Evolutionary conservation across 371 early-diverging fungal genomes (phyloP).

Genomic region (Cokeromyces recurvatus): DNA sequence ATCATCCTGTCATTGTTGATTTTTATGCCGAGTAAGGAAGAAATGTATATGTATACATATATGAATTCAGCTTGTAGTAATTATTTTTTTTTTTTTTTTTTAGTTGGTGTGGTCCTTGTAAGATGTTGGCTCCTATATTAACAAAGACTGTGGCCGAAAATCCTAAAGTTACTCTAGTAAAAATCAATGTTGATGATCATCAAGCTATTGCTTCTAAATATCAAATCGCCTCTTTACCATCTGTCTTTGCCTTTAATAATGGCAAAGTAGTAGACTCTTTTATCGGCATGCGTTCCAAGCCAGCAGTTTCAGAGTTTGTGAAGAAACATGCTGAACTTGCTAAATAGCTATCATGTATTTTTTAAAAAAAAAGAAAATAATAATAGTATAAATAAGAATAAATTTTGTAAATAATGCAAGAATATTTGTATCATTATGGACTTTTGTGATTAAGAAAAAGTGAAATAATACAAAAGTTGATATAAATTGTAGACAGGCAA

Average conservation of each 20-base stretch:
- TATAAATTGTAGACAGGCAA: too few relatives aligned
- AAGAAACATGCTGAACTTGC: conserved; percentile 39
- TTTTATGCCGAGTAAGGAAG: conserved; percentile 68
- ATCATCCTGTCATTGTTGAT: conserved; percentile 73
- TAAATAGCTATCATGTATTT: too few relatives aligned
- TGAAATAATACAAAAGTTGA: too few relatives aligned
- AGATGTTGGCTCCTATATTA: conserved; percentile 65
- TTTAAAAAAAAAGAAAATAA: too few relatives aligned
- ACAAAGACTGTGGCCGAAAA: conserved; percentile 55
- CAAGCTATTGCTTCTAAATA: conserved; percentile 56
- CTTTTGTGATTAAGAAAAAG: too few relatives aligned
- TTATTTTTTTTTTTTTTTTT: too few relatives aligned
- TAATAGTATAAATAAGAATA: too few relatives aligned
- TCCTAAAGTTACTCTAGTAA: conserved; percentile 65
- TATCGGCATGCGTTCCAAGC: conserved; percentile 55
- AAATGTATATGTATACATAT: too few relatives aligned
- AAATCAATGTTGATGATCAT: conserved; percentile 67
- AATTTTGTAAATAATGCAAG: too few relatives aligned
- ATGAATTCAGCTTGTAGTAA: too few relatives aligned
- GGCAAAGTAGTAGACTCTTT: conserved; percentile 61
- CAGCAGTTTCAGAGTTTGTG: conserved; percentile 53
- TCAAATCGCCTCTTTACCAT: conserved; percentile 68
- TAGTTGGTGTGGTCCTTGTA: conserved; percentile 86
- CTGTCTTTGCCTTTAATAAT: conserved; percentile 66
- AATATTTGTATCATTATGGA: too few relatives aligned